These are phyloP conservation scores for Termitomyces sp. DNA, from an alignment of 768 basidiomycete genomes.

Conservation along the genomic window DNA sequence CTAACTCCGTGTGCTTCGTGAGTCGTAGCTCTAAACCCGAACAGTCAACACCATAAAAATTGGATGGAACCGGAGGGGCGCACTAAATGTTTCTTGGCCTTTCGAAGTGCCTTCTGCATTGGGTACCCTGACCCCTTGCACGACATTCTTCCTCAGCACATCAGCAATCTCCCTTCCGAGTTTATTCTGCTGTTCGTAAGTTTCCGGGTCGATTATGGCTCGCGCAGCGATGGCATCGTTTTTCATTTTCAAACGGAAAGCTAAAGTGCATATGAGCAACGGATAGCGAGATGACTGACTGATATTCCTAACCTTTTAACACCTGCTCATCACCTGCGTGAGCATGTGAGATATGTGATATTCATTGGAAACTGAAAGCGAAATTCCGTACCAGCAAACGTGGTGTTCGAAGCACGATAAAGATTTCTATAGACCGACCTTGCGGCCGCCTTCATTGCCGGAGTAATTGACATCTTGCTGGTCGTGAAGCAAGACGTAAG, in stretches of 20 bases:
- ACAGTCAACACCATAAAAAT: background rate
- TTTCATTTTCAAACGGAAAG: conserved; percentile 72
- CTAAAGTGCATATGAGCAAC: conserved; percentile 31
- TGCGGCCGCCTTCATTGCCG: conserved; percentile 56
- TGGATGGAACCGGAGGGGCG: conserved; percentile 16
- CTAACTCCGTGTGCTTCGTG: conserved; percentile 81
- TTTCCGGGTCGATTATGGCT: conserved; percentile 38
- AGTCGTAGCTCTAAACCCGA: conserved; percentile 60
- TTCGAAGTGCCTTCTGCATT: conserved; percentile 25
- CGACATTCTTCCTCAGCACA: conserved; percentile 78
- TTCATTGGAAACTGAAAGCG: background rate
- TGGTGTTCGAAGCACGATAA: conserved; percentile 60
- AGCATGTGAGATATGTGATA: conserved; percentile 1
- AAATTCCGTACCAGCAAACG: conserved; percentile 54
- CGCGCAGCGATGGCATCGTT: conserved; percentile 45
- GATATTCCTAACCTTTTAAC: conserved; percentile 40
- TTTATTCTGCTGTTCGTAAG: conserved; percentile 51
- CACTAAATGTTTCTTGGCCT: conserved; percentile 55
- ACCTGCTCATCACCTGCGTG: conserved; percentile 53
- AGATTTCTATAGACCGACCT: conserved; percentile 74
- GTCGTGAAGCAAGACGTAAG: background rate
- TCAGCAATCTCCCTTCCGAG: conserved; percentile 70
- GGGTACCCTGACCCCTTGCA: conserved; percentile 63
- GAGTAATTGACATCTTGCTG: conserved; percentile 48
- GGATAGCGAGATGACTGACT: background rate